Percentiles rank a stretch among this genome's conserved stretches.
Conservation (phyloP, 108 stramenopile species). For the Chaetoceros tenuissimus region DNA sequence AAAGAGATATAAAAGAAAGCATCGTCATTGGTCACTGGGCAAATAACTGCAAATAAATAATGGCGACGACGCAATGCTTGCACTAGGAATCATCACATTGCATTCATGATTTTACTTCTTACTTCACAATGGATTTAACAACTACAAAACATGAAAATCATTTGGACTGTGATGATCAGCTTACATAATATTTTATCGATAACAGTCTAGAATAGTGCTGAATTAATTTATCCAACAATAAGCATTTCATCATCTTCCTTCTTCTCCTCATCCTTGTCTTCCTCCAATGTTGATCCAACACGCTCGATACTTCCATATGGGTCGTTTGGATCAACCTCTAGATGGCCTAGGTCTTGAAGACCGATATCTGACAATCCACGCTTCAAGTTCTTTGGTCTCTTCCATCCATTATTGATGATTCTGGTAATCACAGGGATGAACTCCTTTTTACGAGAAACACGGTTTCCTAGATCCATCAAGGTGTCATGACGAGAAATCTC, state of each 20-base stretch:
- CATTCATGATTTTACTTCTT: too few species aligned
- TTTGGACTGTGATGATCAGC: too few species aligned
- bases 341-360: constrained; percentile 15
- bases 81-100: too few species aligned
- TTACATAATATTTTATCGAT: too few species aligned
- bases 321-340: constrained; percentile 43
- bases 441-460: constrained; percentile 51
- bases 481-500: constrained; percentile 11
- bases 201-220: too few species aligned
- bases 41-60: too few species aligned
- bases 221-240: too few species aligned
- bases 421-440: constrained; percentile 40
- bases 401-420: constrained; percentile 43
- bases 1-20: too few species aligned
- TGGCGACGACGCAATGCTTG: too few species aligned
- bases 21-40: too few species aligned
- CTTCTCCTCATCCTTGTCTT: constrained; percentile 7
- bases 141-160: too few species aligned
- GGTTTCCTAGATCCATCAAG: constrained; percentile 40
- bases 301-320: constrained; percentile 27
- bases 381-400: constrained; percentile 9
- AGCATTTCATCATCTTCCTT: not conserved
- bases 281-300: not conserved
- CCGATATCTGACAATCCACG: constrained; percentile 20
- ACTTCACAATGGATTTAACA: too few species aligned